A percentile compares a stretch with the other conserved stretches of the same genome.
Conservation (phyloP, 306 rosid genomes). For the Geum urbanum region DNA sequence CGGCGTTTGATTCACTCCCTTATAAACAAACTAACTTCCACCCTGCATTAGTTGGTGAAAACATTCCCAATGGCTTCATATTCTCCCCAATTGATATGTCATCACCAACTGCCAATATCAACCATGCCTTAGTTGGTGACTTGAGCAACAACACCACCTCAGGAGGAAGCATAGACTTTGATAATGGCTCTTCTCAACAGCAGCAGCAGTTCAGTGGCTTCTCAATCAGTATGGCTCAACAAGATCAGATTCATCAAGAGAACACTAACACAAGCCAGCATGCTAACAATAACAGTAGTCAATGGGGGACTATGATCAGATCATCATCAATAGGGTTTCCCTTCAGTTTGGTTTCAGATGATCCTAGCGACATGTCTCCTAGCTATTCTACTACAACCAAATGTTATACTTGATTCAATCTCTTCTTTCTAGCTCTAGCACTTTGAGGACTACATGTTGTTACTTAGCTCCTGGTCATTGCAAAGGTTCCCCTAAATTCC, state of each 20-base stretch:
- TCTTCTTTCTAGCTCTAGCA: constrained; percentile 7
- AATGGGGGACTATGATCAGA: constrained; percentile 34
- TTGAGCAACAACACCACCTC: constrained; percentile 2
- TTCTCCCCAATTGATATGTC: constrained; percentile 41
- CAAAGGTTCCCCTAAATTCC: constrained; percentile 22
- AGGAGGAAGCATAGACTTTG: constrained; percentile 38
- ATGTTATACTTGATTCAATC: constrained; percentile 37
- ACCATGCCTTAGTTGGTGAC: constrained; percentile 17
- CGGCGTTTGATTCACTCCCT: constrained; percentile 31
- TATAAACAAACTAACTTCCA: constrained; percentile 31
- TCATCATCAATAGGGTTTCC: constrained; percentile 49
- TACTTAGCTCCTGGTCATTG: constrained; percentile 10
- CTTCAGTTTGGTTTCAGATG: constrained; percentile 44
- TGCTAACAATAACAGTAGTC: constrained; percentile 9
- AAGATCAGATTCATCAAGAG: constrained; percentile 40
- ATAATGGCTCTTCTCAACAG: constrained; percentile 27
- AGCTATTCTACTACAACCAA: constrained; percentile 45
- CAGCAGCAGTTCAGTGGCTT: constrained; percentile 43
- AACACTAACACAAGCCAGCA: constrained; percentile 14
- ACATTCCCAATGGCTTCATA: constrained; percentile 35
- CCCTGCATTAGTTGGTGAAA: constrained; percentile 24
- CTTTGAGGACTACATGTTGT: not conserved
- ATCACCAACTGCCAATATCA: constrained; percentile 31
- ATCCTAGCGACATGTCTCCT: constrained; percentile 55
- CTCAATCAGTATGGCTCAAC: constrained; percentile 34